Base-by-base conservation (phyloP, 495 filamentous ascomycete species). In the Penicillium argentinense region DNA sequence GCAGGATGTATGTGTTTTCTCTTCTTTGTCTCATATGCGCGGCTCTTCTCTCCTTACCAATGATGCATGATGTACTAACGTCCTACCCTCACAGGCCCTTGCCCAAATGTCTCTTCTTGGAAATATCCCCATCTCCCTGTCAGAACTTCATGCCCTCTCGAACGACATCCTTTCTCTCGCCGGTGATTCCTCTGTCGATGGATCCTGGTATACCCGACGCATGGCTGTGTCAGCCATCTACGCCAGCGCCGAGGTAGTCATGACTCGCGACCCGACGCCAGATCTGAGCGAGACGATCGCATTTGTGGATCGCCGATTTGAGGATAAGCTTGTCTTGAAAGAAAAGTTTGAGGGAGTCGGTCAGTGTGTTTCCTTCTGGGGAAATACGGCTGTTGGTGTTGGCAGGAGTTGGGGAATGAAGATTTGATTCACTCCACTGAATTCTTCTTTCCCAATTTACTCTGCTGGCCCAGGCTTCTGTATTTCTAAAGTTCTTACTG, bases 191-290 rank as follows among this genome's bases (percentile, higher is more conserved):
- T 80, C 81, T 11, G 86, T 96, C 50, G 91, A 97, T 60, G 77
- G 81, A 1, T 79, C 78, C 9, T 97, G 93, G 93, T 98, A 97
- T 62, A 87, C 90, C 43, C 93, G 93, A 64, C 83, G 93, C 5
- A 80, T 85, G 5, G 81, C 81, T 1, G 72, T 97, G 4, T 80
- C 86, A 3, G 75, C 82, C 9, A 81, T 96, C 53, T 98, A 97
- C 61, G 87, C 89, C 18, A 85, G 83, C 28, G 80, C 85, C 21
- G 93, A 98, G 66, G 71, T 96, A 3, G 91, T 91, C 66, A 95
- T 97, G 91, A 97, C 90, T 12, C 86, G 85, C 33, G 95, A 97
- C 62, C 68, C 63, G 43, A 86, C 81, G 0, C 62, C 73, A 0
- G 81, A 79, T 11, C 88, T 84, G 53, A 55, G 48, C 2, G 87